Evolutionary conservation across 164 flowering plant species (phyloP), one percentile per base, ranked within the genome.

Genomic region (Protea cynaroides): DNA sequence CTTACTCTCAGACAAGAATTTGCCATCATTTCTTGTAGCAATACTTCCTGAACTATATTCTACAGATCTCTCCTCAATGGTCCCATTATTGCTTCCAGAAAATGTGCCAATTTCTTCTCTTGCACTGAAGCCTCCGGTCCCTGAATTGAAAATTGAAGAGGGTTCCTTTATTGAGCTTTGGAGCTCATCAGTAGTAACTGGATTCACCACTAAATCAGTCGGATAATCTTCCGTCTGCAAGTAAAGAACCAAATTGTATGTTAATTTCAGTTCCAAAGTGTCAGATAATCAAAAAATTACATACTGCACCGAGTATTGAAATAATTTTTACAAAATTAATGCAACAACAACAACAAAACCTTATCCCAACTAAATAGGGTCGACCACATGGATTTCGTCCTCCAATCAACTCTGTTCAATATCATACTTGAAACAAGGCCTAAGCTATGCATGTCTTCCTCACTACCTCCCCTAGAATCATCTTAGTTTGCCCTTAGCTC

Each of bases 171-270:
- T 38, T 34, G 69, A 62, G 40, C 68, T 68, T 46, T 61, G 72
- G 47, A 66, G 47, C 56, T 69, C 66, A 60, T 56, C 34, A 40
- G 56, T 23, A 46, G 56, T 51, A 50, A 56, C 21, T 2, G 67
- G 67, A 69, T 59, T 71, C 22, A 71, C 72, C 59, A 67, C 58
- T 61, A 56, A 46, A 50, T 70, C 76, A 65, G 64, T 67, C 46
- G 78, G 65, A 76, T 67, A 61, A 25, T 84, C 79, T 74, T 85
- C 82, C 73, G 77, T 70, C 92, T 86, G 68, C 62, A 64, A 53
- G 25, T 21, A 66, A 74, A 40, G 52, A 55, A 72, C 25, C 0
- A 38, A 61, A 71, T 8, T 25, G 34, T 15, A 62, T 65, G 55
- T 66, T 43, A 1, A 47, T 25, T 7, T 8, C 74, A 51, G 36